These are phyloP conservation scores for Pythium dissotocum DNA, from an alignment of 352 stramenopile genomes.

Conservation along the genomic window DNA sequence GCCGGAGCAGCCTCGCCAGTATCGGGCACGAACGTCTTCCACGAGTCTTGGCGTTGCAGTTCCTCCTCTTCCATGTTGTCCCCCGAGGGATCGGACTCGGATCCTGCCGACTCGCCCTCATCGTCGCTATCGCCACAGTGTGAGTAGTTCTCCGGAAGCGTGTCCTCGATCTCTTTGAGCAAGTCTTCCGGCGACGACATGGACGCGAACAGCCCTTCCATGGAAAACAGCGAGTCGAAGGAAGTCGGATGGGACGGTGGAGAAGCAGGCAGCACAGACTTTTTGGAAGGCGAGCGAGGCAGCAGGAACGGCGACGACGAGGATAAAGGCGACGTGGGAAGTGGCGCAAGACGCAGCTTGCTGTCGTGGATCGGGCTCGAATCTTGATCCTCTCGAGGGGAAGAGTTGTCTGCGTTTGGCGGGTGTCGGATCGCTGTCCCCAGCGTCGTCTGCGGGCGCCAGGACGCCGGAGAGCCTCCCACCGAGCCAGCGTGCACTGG, in stretches of 20 bases:
- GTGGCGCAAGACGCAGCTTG: constrained; percentile 22
- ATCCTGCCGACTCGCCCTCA: constrained; percentile 56
- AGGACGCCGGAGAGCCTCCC: not conserved
- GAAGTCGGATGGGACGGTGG: not conserved
- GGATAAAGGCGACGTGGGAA: not conserved
- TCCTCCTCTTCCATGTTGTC: constrained; percentile 71
- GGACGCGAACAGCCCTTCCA: constrained; percentile 37
- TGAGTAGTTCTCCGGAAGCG: constrained; percentile 48
- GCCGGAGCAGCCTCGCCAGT: not conserved
- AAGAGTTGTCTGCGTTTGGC: not conserved
- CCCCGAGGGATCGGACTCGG: constrained; percentile 71
- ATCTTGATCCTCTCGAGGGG: not conserved
- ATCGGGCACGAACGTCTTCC: constrained; percentile 15
- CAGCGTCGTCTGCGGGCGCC: not conserved
- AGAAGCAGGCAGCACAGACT: not conserved
- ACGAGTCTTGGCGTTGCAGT: constrained; percentile 34
- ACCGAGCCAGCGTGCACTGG: not conserved
- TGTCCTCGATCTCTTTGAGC: constrained; percentile 67
- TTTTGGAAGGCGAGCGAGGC: constrained; percentile 1
- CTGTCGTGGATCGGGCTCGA: constrained; percentile 9
- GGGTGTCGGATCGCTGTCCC: not conserved
- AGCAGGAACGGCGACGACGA: constrained; percentile 9
- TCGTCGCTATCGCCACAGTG: constrained; percentile 31
- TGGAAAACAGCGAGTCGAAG: constrained; percentile 8
- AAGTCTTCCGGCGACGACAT: constrained; percentile 47